Conservation (phyloP, 1,284 basidiomycete species). For the Trametes hirsuta region DNA sequence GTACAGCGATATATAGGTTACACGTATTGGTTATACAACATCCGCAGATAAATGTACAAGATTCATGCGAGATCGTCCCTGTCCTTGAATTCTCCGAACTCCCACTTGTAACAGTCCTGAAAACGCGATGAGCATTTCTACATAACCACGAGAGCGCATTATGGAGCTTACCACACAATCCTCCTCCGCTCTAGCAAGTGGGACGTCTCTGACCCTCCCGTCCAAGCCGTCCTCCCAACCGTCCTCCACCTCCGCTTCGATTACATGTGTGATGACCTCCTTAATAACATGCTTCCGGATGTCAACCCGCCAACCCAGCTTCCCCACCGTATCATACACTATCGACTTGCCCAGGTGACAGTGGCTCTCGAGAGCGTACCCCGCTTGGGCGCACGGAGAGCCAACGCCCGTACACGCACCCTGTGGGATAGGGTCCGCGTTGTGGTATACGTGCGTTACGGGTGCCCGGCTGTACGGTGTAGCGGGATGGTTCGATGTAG, state of each 20-base stretch:
- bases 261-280: slow-evolving; percentile 72
- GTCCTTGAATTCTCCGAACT: slow-evolving; percentile 56
- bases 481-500: slow-evolving; percentile 14
- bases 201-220: slow-evolving; percentile 38
- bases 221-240: slow-evolving; percentile 49
- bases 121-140: not conserved
- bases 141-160: not conserved
- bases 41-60: not conserved
- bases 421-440: slow-evolving; percentile 80
- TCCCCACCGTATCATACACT: slow-evolving; percentile 86
- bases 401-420: slow-evolving; percentile 72
- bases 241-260: slow-evolving; percentile 63
- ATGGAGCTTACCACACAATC: slow-evolving; percentile 49
- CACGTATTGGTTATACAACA: slow-evolving; percentile 2
- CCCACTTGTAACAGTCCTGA: slow-evolving; percentile 73
- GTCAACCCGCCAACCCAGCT: slow-evolving; percentile 82
- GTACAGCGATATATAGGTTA: slow-evolving; percentile 4
- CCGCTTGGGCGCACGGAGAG: slow-evolving; percentile 66
- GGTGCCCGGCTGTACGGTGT: slow-evolving; percentile 39
- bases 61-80: slow-evolving; percentile 15
- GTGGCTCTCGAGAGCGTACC: slow-evolving; percentile 74
- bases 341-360: slow-evolving; percentile 73
- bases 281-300: slow-evolving; percentile 81
- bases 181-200: slow-evolving; percentile 36
- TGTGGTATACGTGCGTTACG: slow-evolving; percentile 80